phyloP scores from a whole-genome alignment of 1,284 basidiomycete species.

The Malassezia obtusa region DNA sequence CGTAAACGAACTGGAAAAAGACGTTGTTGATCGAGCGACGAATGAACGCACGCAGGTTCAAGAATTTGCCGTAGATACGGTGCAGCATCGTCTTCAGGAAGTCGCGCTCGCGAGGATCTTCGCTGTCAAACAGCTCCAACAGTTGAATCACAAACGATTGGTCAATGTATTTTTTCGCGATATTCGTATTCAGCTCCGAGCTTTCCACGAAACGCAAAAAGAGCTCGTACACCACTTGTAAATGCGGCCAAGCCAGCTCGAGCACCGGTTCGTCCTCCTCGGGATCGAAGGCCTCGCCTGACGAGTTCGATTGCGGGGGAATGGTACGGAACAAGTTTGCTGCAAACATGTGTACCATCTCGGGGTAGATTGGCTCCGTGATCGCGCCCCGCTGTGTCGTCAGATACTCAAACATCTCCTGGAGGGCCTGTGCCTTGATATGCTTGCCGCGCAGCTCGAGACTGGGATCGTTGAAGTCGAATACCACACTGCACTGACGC shows the following conservation, averaged over 20 bases:
- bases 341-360: slow-evolving; percentile 84
- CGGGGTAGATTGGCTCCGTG: slow-evolving; percentile 94
- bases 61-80: slow-evolving; percentile 98
- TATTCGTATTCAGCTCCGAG: slow-evolving; percentile 94
- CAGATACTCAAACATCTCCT: slow-evolving; percentile 99
- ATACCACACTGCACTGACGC: slow-evolving; percentile 88
- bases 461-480: slow-evolving; percentile 98
- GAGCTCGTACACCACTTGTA: slow-evolving; percentile 99
- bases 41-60: slow-evolving; percentile 96
- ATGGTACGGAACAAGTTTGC: slow-evolving; percentile 98
- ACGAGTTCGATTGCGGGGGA: slow-evolving; percentile 96
- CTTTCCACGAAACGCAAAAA: slow-evolving; percentile 98
- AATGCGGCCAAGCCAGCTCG: slow-evolving; percentile 97
- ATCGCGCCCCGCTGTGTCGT: slow-evolving; percentile 92
- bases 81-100: slow-evolving; percentile 98
- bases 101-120: slow-evolving; percentile 96
- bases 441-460: slow-evolving; percentile 93
- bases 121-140: slow-evolving; percentile 95
- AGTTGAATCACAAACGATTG: slow-evolving; percentile 87
- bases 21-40: slow-evolving; percentile 99
- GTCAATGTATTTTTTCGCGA: slow-evolving; percentile 96
- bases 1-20: slow-evolving; percentile 98
- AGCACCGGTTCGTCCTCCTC: slow-evolving; percentile 99
- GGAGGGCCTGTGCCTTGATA: slow-evolving; percentile 92
- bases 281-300: slow-evolving; percentile 95